These are phyloP conservation scores for Trichoderma citrinoviride DNA, from an alignment of 2,329 filamentous ascomycete species.

Conservation along the genomic window DNA sequence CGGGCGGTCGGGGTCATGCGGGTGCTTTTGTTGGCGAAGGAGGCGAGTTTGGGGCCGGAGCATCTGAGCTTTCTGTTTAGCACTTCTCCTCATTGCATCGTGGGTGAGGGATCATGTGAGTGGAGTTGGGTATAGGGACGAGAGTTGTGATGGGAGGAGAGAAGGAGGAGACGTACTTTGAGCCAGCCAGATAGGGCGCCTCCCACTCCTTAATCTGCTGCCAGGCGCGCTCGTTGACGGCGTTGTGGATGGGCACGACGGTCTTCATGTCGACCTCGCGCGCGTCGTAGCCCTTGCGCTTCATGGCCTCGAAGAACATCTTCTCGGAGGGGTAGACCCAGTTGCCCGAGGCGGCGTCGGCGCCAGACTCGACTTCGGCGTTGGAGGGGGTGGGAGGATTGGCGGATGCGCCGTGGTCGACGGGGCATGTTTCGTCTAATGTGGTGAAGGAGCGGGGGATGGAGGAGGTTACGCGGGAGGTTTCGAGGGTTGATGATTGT, in stretches of 20 bases:
- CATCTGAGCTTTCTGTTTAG: conserved; percentile 38
- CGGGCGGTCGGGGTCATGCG: conserved; percentile 78
- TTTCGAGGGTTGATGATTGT: conserved; percentile 49
- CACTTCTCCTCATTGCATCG: too few relatives aligned
- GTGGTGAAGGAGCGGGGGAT: conserved; percentile 64
- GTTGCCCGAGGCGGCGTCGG: conserved; percentile 68
- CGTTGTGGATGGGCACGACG: conserved; percentile 96
- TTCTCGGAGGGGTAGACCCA: conserved; percentile 97
- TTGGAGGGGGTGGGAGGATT: conserved; percentile 68
- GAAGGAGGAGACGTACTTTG: conserved; percentile 48
- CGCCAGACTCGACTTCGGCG: conserved; percentile 72
- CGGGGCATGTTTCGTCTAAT: conserved; percentile 35
- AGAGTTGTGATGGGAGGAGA: not conserved
- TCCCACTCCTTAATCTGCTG: conserved; percentile 90
- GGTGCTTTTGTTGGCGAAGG: conserved; percentile 71
- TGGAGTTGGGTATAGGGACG: too few relatives aligned
- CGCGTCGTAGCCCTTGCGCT: conserved; percentile 78
- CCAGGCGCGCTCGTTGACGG: conserved; percentile 97
- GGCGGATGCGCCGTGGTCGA: conserved; percentile 46
- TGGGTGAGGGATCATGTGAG: too few relatives aligned
- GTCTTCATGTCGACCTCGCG: conserved; percentile 76
- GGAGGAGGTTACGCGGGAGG: conserved; percentile 70
- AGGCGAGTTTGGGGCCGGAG: conserved; percentile 78
- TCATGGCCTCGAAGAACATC: conserved; percentile 98
- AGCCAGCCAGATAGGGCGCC: conserved; percentile 56